A percentile compares a stretch with the other conserved stretches of the same genome.
Evolutionary conservation across 1,284 basidiomycete species (phyloP).

Genomic region (Polyporus tsugae): DNA sequence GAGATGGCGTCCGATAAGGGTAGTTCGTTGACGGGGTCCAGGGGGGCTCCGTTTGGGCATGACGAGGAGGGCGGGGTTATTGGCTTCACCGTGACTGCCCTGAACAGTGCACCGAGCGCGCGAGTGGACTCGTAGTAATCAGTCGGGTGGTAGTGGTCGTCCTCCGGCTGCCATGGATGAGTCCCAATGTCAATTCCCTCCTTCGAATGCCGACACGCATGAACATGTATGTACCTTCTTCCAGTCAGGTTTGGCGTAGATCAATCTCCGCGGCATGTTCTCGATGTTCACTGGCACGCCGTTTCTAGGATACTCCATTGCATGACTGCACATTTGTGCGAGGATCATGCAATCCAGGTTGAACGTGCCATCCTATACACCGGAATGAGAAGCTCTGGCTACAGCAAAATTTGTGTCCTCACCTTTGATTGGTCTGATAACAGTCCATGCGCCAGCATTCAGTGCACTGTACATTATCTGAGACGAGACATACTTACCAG

Average conservation of each 20-base stretch:
- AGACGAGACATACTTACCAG: constrained; percentile 51
- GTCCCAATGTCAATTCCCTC: not conserved
- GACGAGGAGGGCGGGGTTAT: constrained; percentile 39
- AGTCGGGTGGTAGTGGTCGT: constrained; percentile 57
- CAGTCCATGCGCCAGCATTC: not conserved
- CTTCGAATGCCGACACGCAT: not conserved
- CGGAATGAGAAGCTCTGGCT: not conserved
- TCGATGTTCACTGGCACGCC: constrained; percentile 67
- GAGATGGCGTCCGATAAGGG: constrained; percentile 59
- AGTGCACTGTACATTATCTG: not conserved
- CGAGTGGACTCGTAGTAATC: constrained; percentile 77
- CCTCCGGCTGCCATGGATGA: constrained; percentile 56
- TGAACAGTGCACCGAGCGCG: constrained; percentile 74
- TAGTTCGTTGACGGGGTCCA: constrained; percentile 8
- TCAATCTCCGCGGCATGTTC: constrained; percentile 55
- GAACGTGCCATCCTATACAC: constrained; percentile 62
- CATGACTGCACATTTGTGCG: constrained; percentile 70
- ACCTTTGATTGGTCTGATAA: constrained; percentile 71
- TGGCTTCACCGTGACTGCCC: constrained; percentile 60
- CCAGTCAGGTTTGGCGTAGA: constrained; percentile 80
- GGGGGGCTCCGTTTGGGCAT: constrained; percentile 22
- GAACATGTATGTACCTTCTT: constrained; percentile 42
- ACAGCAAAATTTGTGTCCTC: constrained; percentile 18
- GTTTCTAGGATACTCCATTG: constrained; percentile 79
- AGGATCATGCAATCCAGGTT: constrained; percentile 70